These are phyloP conservation scores for Aechmea fasciata DNA, from an alignment of 176 grass and related monocot species.

Conservation along the genomic window DNA sequence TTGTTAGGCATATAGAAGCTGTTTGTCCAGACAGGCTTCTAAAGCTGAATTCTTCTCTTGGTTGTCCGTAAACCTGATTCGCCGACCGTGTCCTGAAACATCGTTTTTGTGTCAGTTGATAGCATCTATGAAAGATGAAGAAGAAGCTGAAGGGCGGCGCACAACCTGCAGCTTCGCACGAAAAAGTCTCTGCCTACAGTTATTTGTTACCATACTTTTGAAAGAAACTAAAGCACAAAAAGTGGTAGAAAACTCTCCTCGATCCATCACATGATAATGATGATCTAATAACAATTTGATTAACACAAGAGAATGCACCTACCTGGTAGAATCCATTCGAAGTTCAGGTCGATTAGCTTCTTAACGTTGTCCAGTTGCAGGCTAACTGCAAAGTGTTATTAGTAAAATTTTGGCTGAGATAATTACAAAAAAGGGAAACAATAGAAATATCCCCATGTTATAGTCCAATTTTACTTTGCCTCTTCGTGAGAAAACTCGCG, in stretches of 20 bases:
- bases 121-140: not conserved
- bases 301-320: conserved; percentile 4
- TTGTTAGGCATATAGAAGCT: conserved; percentile 3
- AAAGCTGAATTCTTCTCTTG: conserved; percentile 32
- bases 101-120: not conserved
- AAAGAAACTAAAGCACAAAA: not conserved
- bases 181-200: not conserved
- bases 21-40: conserved; percentile 25
- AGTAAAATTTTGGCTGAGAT: conserved; percentile 2
- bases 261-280: not conserved
- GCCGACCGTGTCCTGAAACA: conserved; percentile 33
- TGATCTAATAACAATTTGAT: not conserved
- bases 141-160: not conserved
- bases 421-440: not conserved
- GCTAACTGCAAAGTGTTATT: conserved; percentile 40
- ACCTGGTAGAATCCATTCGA: conserved; percentile 72
- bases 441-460: not conserved
- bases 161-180: not conserved
- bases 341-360: conserved; percentile 49
- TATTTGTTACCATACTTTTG: not conserved
- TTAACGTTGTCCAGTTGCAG: conserved; percentile 61
- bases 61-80: conserved; percentile 24
- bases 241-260: not conserved
- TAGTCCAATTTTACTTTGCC: too few relatives aligned
- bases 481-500: too few relatives aligned